phyloP scores from a whole-genome alignment of 441 rosid genomes.

The Bruguiera hainesii region DNA sequence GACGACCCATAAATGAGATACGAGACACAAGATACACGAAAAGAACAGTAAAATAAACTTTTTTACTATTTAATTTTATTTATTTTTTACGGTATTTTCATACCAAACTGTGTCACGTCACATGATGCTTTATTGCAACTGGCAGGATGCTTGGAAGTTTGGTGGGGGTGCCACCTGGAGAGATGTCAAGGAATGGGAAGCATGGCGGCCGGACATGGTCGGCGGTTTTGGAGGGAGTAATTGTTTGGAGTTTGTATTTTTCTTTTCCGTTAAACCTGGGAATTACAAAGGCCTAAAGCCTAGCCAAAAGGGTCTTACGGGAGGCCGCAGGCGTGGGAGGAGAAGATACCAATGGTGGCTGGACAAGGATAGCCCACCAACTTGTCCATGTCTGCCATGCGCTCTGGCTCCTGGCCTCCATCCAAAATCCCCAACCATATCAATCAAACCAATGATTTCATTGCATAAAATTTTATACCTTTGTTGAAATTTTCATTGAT shows the following conservation, averaged over 20 bases:
- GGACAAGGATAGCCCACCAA: slow-evolving; percentile 31
- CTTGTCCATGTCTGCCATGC: slow-evolving; percentile 26
- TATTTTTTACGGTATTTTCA: no score
- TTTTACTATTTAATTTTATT: no score
- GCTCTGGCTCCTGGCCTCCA: background rate
- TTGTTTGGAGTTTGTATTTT: background rate
- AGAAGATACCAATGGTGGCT: slow-evolving; percentile 23
- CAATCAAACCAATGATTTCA: background rate
- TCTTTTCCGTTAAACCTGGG: no score
- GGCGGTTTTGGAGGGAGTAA: slow-evolving; percentile 33
- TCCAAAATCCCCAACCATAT: background rate
- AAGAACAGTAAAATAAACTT: no score
- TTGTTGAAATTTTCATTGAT: no score
- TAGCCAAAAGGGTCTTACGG: background rate
- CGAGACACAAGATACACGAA: no score
- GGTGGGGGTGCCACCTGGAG: slow-evolving; percentile 46
- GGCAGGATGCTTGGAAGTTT: slow-evolving; percentile 18
- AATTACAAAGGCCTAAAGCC: no score
- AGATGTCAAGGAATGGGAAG: slow-evolving; percentile 23
- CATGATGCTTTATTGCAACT: background rate
- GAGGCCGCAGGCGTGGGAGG: slow-evolving; percentile 18
- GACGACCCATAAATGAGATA: no score
- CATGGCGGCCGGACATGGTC: slow-evolving; percentile 30
- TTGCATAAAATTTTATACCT: background rate
- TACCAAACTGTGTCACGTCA: no score